A percentile compares a stretch with the other conserved stretches of the same genome.
These are phyloP conservation scores for Colletotrichum godetiae DNA, from an alignment of 2,329 filamentous ascomycete species.

Conservation along the genomic window DNA sequence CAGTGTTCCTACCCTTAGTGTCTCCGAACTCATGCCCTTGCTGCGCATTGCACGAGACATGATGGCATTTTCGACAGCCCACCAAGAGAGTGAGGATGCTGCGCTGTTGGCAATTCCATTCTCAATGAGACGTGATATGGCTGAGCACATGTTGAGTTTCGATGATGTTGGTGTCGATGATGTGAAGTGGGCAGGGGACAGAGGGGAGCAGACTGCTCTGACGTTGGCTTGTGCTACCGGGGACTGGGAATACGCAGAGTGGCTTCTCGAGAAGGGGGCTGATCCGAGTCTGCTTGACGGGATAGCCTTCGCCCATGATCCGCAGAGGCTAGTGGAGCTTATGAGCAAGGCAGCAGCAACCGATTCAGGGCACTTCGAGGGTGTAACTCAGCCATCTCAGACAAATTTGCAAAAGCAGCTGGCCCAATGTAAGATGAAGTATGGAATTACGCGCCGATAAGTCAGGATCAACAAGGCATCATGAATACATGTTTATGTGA, in stretches of 20 bases:
- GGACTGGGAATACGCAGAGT: slow-evolving; percentile 2
- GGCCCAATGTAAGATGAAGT: no score
- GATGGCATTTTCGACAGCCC: neutral
- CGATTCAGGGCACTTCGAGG: no score
- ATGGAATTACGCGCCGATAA: no score
- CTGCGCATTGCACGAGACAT: neutral
- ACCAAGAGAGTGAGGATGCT: neutral
- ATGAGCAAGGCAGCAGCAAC: neutral
- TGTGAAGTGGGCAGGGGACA: neutral
- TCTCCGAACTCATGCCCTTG: neutral
- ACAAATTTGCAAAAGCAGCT: neutral
- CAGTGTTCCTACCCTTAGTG: neutral
- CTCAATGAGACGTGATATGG: neutral
- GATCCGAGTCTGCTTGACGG: neutral
- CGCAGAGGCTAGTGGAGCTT: neutral
- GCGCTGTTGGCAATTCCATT: neutral
- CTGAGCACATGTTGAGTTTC: neutral
- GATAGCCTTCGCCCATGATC: neutral
- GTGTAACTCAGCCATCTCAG: no score
- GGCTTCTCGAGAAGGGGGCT: slow-evolving; percentile 7
- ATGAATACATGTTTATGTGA: no score
- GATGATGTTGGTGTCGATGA: neutral
- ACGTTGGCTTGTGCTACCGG: neutral
- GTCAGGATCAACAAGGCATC: no score
- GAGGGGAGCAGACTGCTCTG: neutral